Evolutionary conservation across 2,329 filamentous ascomycete genomes (phyloP), one percentile per base, ranked within the genome.

Genomic region (Apiospora saccharicola): DNA sequence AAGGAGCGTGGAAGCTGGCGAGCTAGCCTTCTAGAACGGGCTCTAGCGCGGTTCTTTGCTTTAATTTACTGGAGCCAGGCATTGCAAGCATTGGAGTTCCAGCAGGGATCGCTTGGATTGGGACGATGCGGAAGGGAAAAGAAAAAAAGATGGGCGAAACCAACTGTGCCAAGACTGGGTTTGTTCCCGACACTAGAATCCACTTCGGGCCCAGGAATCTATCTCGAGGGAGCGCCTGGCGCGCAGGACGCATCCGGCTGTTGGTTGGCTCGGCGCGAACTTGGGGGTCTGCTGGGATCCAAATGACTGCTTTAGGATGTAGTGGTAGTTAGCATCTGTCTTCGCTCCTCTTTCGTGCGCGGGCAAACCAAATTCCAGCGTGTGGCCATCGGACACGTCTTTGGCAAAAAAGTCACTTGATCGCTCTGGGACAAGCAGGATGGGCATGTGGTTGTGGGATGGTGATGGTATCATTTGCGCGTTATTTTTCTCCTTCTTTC

Each of bases 331-430:
- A 30, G 12, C 24, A 47, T n/a, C 19, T 46, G 2, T 7, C 26
- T 30, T 30, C 26, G 19, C 7, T n/a, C 19, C 19, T 47, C 46
- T 22, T 2, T 22, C 19, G 8, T n/a, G 19, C 19, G 19, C 37
- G 37, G 37, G 37, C 37, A 10, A 41, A 47, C 46, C 46, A 47
- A 47, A 47, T 47, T 47, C 46, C 46, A 47, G 14, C 53, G 53
- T 61, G 53, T 61, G 53, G 53, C 53, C 53, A 61, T 57, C 26
- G 26, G 53, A 61, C 53, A 61, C 53, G 53, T 61, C 26, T 34
- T 61, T 30, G 1, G 37, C 1, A 10, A 16, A 34, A n/a, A n/a
- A 12, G 53, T 61, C 53, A 61, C 53, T 61, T 61, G 53, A 61
- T 61, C 19, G 37, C 1, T 14, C 4, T 30, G 3, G 30, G 26